Evolutionary conservation across 192 early-diverging fungal species (phyloP), one percentile per base, ranked within the genome.

Genomic region (Coemansia sp.): DNA sequence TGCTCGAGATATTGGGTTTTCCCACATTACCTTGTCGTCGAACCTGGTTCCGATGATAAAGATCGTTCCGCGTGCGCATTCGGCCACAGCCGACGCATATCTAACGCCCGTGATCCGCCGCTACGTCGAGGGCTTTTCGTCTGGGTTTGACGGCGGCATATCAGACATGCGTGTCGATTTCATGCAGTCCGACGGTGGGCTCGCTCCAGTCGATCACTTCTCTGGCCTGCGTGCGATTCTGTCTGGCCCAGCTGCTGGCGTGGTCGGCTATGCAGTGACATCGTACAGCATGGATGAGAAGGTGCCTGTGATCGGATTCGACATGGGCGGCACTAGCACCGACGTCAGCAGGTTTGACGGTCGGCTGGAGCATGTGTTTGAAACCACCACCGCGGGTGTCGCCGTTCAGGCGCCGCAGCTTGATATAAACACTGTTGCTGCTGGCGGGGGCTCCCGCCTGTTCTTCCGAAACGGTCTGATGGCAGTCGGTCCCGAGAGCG

Each of bases 121-220:
- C 14, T 97, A 99, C 67, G 82, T 97, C 19, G 67, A 90, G 34
- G 88, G 89, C 5, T 99, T 98, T 77, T 82, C 88, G 10, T 72
- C 81, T 37, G 96, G 95, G 13, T 98, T 99, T 74, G 94, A 97
- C 63, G 47, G 33, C 4, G 67, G 72, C 19, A 59, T 74, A 28
- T 64, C 68, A 17, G 83, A 84, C 19, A 84, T 89, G n/a, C 61
- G 73, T 2, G 83, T 92, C n/a, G 91, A 97, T 67, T 97, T 99
- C 79, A 99, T 99, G 97, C 94, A 97, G 74, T 90, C 87, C 44
- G 97, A 99, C 69, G 97, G 97, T 45, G 97, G 97, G 0, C 77
- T 99, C 2, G 88, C 92, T 9, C 91, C 92, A 15, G 92, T 95
- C 17, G 79, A 87, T 53, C 79, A 83, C 42, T 97, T 99, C 62